A percentile compares a stretch with the other conserved stretches of the same genome.
Conservation (phyloP, 1,284 basidiomycete genomes). For the Hypsizygus ulmarius region DNA sequence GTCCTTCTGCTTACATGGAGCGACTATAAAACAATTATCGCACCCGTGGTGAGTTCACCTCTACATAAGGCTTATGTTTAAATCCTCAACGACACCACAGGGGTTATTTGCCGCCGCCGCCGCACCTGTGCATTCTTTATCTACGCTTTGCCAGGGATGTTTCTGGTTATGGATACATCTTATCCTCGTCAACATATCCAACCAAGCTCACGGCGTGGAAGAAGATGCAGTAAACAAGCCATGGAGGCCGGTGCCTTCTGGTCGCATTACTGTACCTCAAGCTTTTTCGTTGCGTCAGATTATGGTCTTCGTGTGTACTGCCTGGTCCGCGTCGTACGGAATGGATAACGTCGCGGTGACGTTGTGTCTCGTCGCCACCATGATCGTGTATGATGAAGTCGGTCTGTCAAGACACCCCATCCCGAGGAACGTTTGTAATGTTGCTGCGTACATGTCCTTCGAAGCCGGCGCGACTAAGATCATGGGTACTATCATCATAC, state of each 20-base stretch:
- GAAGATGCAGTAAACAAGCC: conserved; percentile 36
- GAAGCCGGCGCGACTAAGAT: conserved; percentile 32
- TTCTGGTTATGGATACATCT: conserved; percentile 46
- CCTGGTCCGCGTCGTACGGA: conserved; percentile 19
- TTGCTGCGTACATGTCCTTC: conserved; percentile 29
- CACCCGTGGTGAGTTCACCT: conserved; percentile 32
- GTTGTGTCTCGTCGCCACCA: neutral
- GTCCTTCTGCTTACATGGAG: conserved; percentile 34
- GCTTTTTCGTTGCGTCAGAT: conserved; percentile 29
- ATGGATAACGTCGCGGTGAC: neutral
- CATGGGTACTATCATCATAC: conserved; percentile 22
- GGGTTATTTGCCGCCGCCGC: conserved; percentile 32
- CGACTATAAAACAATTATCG: conserved; percentile 36
- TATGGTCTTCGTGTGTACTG: conserved; percentile 24
- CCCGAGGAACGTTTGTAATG: conserved; percentile 29
- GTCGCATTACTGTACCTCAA: conserved; percentile 22
- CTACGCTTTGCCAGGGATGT: conserved; percentile 19
- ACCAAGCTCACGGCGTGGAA: conserved; percentile 32
- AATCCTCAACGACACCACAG: conserved; percentile 20
- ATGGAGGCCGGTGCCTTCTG: conserved; percentile 35
- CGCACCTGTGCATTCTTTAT: conserved; percentile 24
- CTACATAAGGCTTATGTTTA: neutral
- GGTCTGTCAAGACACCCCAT: conserved; percentile 22
- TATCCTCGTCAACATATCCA: conserved; percentile 40
- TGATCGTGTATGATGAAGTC: conserved; percentile 29